Base-by-base conservation (phyloP, 2,329 filamentous ascomycete species). In the Cladosporium velox region DNA sequence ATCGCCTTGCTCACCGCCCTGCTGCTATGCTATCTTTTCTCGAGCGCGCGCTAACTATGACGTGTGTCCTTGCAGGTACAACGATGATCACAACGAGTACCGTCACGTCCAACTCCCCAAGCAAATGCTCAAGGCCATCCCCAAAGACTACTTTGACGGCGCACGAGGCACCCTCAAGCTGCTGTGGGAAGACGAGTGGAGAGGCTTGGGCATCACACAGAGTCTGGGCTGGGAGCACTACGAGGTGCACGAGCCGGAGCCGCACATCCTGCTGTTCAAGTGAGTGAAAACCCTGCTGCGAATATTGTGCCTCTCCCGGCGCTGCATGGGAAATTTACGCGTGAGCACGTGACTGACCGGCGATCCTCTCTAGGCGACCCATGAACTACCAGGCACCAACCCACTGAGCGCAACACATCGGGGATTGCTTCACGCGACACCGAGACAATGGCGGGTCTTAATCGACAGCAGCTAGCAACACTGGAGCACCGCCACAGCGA, bases 161-260 rank as follows among this genome's bases (percentile, higher is more conserved):
- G 83, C 88, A 62, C 92, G 96, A 80, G 95, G 95, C 68, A 98
- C 94, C 6, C 82, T 99, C 79, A 99, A 98, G 83, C 83, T 99
- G 72, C 82, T 99, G 68, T 97, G 94, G 93, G 95, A 99, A 79
- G 94, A 98, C 71, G 95, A 99, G 82, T 99, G 95, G 95, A 89
- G 95, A 80, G 93, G 91, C 41, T 86, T 99, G 76, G 95, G 95
- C 60, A 99, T 99, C 77, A 99, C 95, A 71, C 94, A 98, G 93
- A 98, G 94, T 83, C 84, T 99, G 75, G 95, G 95, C 66, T 99
- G 95, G 95, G 94, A 98, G 79, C 95, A 99, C 80, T 99, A 99
- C 78, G 95, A 99, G 80, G 95, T 99, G 64, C 95, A 99, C 79
- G 95, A 98, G 80, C 95, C 95, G 52, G 95, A 99, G 82, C 95